Conservation (phyloP, 2,329 filamentous ascomycete genomes). For the Stylonectria norvegica region DNA sequence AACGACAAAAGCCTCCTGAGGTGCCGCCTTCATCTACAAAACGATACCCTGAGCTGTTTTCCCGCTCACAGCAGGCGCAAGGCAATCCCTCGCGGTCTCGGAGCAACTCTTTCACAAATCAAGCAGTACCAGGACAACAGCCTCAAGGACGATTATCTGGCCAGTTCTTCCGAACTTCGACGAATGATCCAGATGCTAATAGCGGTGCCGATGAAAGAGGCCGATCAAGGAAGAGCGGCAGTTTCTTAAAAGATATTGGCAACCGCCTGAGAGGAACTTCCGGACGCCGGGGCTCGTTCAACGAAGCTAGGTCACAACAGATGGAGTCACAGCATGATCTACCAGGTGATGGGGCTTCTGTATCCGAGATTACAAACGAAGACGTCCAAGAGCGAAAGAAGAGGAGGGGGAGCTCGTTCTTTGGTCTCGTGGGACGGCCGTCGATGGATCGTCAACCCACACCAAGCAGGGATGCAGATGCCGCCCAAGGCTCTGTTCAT, state of each 20-base stretch:
- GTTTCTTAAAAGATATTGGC: constrained; percentile 51
- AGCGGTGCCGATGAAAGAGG: constrained; percentile 31
- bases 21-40: constrained; percentile 51
- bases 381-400: constrained; percentile 36
- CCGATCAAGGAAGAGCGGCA: constrained; percentile 38
- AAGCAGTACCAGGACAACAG: constrained; percentile 11
- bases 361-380: constrained; percentile 40
- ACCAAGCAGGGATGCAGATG: constrained; percentile 13
- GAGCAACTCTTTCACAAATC: constrained; percentile 11
- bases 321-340: constrained; percentile 4
- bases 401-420: constrained; percentile 40
- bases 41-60: constrained; percentile 48
- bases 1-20: constrained; percentile 32
- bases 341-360: constrained; percentile 39
- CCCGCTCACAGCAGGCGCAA: constrained; percentile 19
- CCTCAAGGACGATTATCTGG: constrained; percentile 14
- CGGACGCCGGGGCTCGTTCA: constrained; percentile 30
- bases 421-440: constrained; percentile 15
- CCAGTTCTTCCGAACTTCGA: constrained; percentile 34
- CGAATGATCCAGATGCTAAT: constrained; percentile 6
- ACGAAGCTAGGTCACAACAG: constrained; percentile 18
- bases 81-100: constrained; percentile 17
- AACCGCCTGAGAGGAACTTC: constrained; percentile 38
- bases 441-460: constrained; percentile 13
- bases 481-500: constrained; percentile 16